Evolutionary conservation across 2,329 filamentous ascomycete species (phyloP), one percentile per base, ranked within the genome.

Genomic region (Beauveria varroae): DNA sequence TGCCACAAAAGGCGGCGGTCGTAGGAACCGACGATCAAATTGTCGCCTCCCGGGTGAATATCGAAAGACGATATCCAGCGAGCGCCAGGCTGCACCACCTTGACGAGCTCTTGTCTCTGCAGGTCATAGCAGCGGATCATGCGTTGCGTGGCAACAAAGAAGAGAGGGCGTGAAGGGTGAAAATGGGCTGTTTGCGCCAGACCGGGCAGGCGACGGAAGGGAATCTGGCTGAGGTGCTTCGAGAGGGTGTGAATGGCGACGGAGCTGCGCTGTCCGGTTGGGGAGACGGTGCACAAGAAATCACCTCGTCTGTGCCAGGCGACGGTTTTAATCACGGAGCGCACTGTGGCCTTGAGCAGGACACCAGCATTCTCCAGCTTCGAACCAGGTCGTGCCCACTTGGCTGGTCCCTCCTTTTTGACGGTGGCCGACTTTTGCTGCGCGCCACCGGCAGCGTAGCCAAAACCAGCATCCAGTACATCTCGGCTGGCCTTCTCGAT

Each of bases 61-160:
- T 96, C 93, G 68, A 99, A 93, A 18, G 87, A 91, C 2, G 90
- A 96, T 68, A 99, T 97, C 91, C 93, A 84, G 63, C 93, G 87
- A 3, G 93, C 93, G 69, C 95, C 95, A 0, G 95, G 95, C 71
- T 96, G 91, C 62, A 99, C 79, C 62, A 95, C 91, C 79, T 96
- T 96, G 74, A 97, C 84, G 40, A 99, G 85, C 70, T 96, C 90
- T 72, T 97, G 92, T 68, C 88, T 88, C 66, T 93, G 89, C 51
- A 99, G 83, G 73, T 99, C 95, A 77, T 99, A 99, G 70, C 90
- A 90, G 61, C 95, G 89, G 70, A 99, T 93, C 62, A 89, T 89
- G 68, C 93, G 90, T 74, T 96, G 92, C 12, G 96, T 98, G 3
- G 95, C 95, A 60, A 99, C 91, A 71, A 98, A 98, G 78, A 99